These are phyloP conservation scores for Imleria badia DNA, from an alignment of 768 basidiomycete species.

Conservation along the genomic window DNA sequence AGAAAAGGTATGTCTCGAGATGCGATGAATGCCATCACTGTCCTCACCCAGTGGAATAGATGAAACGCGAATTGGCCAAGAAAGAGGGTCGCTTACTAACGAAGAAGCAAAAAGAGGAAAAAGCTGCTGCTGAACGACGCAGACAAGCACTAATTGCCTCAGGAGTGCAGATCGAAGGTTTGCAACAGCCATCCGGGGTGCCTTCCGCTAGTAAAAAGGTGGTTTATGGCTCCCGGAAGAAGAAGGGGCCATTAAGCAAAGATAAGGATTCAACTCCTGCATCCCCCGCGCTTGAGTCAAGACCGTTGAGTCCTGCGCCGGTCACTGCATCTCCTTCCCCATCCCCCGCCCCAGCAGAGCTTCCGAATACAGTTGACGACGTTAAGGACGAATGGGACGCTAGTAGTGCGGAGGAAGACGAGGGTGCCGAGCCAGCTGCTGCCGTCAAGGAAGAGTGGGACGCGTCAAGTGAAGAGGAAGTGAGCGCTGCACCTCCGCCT, in stretches of 20 bases:
- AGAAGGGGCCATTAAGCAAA: slow-evolving; percentile 56
- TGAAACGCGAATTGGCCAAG: slow-evolving; percentile 84
- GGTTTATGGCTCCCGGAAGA: slow-evolving; percentile 82
- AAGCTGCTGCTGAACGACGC: slow-evolving; percentile 84
- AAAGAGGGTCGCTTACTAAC: slow-evolving; percentile 94
- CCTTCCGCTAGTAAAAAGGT: slow-evolving; percentile 61
- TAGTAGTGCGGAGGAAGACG: slow-evolving; percentile 42
- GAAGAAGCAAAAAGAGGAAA: slow-evolving; percentile 97
- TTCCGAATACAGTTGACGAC: slow-evolving; percentile 22
- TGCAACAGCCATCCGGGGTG: slow-evolving; percentile 57
- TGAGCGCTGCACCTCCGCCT: slow-evolving; percentile 25
- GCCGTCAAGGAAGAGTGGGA: slow-evolving; percentile 68
- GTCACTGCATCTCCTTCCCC: slow-evolving; percentile 26
- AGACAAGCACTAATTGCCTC: slow-evolving; percentile 88
- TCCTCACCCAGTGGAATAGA: slow-evolving; percentile 43
- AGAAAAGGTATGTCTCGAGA: slow-evolving; percentile 59
- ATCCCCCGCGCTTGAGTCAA: slow-evolving; percentile 54
- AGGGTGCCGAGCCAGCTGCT: slow-evolving; percentile 27
- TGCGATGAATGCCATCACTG: neutral
- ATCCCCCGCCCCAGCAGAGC: slow-evolving; percentile 30
- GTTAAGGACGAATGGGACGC: slow-evolving; percentile 58
- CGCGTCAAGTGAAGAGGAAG: slow-evolving; percentile 57
- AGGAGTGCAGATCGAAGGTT: slow-evolving; percentile 86
- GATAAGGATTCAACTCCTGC: slow-evolving; percentile 35
- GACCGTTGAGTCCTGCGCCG: slow-evolving; percentile 44